phyloP scores from a whole-genome alignment of 805 yeast species.

The Kodamaea fukazawae region DNA sequence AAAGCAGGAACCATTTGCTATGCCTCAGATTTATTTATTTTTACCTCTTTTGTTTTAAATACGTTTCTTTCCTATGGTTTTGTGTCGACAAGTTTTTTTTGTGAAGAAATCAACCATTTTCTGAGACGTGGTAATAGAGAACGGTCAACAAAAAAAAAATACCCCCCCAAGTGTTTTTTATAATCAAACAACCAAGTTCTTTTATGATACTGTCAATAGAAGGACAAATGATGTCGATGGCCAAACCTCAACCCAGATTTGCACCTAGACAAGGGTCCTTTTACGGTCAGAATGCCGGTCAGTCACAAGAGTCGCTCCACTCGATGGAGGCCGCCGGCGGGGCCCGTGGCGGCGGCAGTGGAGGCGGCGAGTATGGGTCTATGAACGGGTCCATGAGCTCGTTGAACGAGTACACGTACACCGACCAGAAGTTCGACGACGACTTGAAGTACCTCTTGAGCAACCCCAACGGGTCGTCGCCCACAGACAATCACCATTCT shows the following conservation, averaged over 20 bases:
- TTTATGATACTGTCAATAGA: background rate
- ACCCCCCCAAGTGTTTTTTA: too few species aligned
- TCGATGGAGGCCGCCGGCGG: too few species aligned
- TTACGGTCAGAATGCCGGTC: too few species aligned
- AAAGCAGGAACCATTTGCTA: too few species aligned
- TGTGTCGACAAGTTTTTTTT: too few species aligned
- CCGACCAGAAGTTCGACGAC: conserved; percentile 22
- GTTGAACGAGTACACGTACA: conserved; percentile 1
- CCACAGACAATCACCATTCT: background rate
- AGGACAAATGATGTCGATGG: conserved; percentile 6
- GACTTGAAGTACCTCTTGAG: conserved; percentile 30
- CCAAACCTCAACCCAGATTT: conserved; percentile 2
- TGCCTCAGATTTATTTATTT: too few species aligned
- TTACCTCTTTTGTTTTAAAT: too few species aligned
- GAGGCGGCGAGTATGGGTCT: background rate
- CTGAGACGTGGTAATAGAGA: background rate
- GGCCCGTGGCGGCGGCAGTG: background rate
- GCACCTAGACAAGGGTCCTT: background rate
- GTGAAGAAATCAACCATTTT: too few species aligned
- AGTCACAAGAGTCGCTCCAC: too few species aligned
- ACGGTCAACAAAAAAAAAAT: conserved; percentile 1
- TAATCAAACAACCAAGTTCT: too few species aligned
- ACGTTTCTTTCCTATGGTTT: too few species aligned
- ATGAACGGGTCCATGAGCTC: conserved; percentile 6
- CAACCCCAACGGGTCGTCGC: conserved; percentile 6